These are phyloP conservation scores for Penicillium sp. DNA, from an alignment of 2,329 filamentous ascomycete genomes.

Conservation along the genomic window DNA sequence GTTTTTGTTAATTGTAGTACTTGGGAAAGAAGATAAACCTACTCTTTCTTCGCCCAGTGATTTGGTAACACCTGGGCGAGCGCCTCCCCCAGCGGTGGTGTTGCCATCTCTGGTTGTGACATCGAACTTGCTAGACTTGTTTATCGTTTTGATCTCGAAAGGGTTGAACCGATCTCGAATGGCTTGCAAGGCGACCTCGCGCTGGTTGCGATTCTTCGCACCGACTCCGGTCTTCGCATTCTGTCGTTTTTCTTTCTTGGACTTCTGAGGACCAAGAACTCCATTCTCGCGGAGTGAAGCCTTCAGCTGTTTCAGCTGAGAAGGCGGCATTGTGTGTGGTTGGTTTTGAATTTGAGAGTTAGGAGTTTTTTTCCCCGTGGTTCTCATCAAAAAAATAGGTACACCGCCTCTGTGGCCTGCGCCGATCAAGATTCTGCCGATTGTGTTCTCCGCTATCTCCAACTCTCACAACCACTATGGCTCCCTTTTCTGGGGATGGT, in stretches of 20 bases:
- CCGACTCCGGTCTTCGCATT: constrained; percentile 64
- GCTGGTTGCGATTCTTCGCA: constrained; percentile 72
- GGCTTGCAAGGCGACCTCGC: constrained; percentile 72
- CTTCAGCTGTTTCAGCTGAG: constrained; percentile 94
- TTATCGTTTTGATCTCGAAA: constrained; percentile 84
- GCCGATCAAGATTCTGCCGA: constrained; percentile 30
- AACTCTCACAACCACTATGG: constrained; percentile 26
- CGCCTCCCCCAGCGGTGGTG: constrained; percentile 57
- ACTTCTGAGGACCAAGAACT: constrained; percentile 85
- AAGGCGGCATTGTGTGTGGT: constrained; percentile 71
- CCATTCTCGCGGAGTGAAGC: constrained; percentile 85
- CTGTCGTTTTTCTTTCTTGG: constrained; percentile 88
- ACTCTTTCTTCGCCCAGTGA: constrained; percentile 82
- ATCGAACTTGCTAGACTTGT: constrained; percentile 78
- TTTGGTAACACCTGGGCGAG: constrained; percentile 79
- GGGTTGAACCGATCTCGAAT: constrained; percentile 98
- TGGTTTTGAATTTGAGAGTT: constrained; percentile 18
- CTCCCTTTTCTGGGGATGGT: constrained; percentile 35
- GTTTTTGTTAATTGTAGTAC: constrained; percentile 1
- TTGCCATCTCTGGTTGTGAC: constrained; percentile 64
- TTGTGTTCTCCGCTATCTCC: constrained; percentile 20
- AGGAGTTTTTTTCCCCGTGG: constrained; percentile 28
- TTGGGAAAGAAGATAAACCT: constrained; percentile 27
- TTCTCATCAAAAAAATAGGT: constrained; percentile 25
- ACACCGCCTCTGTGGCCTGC: constrained; percentile 36